Evolutionary conservation across 139 green algal genomes (phyloP).

Genomic region (Tetradesmus lagerheimii): DNA sequence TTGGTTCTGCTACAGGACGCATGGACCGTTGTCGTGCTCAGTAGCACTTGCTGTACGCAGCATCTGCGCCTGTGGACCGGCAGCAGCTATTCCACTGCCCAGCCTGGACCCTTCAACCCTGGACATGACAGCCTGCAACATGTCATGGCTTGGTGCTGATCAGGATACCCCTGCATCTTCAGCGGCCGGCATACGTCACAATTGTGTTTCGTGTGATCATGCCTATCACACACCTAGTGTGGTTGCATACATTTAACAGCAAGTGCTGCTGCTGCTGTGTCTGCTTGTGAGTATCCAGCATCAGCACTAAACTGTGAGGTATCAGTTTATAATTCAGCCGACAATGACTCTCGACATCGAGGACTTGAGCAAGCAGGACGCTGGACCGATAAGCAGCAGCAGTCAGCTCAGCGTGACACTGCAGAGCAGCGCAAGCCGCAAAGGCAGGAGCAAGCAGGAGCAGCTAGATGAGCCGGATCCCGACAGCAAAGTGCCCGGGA

Average conservation of each 20-base stretch:
- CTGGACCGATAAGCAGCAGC: not conserved
- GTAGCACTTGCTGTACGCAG: no score
- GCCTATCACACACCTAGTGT: no score
- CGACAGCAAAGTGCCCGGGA: conserved; percentile 64
- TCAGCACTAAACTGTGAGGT: no score
- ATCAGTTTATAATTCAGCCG: not conserved
- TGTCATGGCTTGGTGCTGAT: no score
- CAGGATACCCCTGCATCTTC: no score
- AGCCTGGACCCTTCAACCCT: not conserved
- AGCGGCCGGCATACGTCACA: no score
- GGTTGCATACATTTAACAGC: not conserved
- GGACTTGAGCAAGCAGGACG: conserved; percentile 25
- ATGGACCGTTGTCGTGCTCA: no score
- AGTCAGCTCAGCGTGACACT: not conserved
- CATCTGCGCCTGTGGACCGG: not conserved
- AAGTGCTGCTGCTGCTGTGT: not conserved
- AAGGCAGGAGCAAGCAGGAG: not conserved
- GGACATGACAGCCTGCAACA: not conserved
- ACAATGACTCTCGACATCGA: conserved; percentile 29
- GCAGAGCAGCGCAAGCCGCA: not conserved
- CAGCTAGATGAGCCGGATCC: not conserved
- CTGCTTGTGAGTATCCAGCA: not conserved
- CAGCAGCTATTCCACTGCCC: not conserved
- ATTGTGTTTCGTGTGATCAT: no score
- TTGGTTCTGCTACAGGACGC: no score